phyloP scores from a whole-genome alignment of 257 asterid genomes.

The Jaltomata sinuosa region DNA sequence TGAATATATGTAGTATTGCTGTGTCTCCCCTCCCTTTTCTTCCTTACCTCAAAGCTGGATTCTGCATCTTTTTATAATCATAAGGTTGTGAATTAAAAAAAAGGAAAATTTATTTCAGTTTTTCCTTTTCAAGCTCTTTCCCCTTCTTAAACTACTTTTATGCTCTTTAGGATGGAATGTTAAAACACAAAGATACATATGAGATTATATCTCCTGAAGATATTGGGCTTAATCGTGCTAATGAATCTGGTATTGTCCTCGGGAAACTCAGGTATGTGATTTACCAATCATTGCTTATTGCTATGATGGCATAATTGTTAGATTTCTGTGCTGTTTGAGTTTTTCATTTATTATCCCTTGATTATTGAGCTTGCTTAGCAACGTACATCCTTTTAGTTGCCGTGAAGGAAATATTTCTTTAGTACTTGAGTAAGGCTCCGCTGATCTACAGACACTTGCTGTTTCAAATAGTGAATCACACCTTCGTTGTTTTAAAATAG shows the following conservation, averaged over 20 bases:
- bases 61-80: not conserved
- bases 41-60: not conserved
- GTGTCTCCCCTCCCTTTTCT: not conserved
- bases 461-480: not conserved
- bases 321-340: not conserved
- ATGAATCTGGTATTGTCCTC: constrained; percentile 90
- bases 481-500: not conserved
- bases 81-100: not conserved
- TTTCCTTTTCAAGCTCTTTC: not conserved
- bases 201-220: constrained; percentile 96
- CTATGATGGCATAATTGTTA: not conserved
- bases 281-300: not conserved
- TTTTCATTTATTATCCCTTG: not conserved
- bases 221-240: constrained; percentile 82
- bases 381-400: not conserved
- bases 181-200: constrained; percentile 79
- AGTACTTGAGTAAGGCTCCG: not conserved
- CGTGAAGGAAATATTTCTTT: not conserved
- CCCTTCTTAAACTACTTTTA: not conserved
- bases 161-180: constrained; percentile 85
- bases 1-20: not conserved
- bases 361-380: not conserved
- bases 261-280: constrained; percentile 86
- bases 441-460: not conserved
- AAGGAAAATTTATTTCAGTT: not conserved